A percentile compares a stretch with the other conserved stretches of the same genome.
Evolutionary conservation across 768 basidiomycete genomes (phyloP).

Genomic region (Butyriboletus loyo): DNA sequence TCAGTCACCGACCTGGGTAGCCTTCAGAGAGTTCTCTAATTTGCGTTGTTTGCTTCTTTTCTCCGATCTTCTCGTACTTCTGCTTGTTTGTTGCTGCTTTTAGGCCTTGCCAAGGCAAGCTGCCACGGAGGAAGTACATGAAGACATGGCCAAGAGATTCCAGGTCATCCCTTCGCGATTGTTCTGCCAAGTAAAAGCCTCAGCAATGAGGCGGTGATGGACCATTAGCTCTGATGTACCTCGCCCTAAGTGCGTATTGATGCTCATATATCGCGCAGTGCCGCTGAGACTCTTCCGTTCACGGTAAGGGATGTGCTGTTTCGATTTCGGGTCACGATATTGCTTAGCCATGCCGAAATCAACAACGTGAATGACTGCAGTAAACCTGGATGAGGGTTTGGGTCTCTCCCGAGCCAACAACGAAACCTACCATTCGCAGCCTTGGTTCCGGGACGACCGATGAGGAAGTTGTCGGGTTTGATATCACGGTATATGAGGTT

Average conservation of each 20-base stretch:
- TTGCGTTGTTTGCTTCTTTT: constrained; percentile 98
- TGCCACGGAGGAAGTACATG: constrained; percentile 98
- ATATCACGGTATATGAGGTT: constrained; percentile 99
- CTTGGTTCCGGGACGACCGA: constrained; percentile 92
- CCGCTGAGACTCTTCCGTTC: constrained; percentile 97
- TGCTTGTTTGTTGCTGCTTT: constrained; percentile 99
- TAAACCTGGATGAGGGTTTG: neutral
- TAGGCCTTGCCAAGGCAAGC: constrained; percentile 97
- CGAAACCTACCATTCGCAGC: constrained; percentile 63
- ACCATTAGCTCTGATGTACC: constrained; percentile 46
- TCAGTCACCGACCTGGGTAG: constrained; percentile 69
- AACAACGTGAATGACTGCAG: constrained; percentile 82
- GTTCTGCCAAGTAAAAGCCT: constrained; percentile 46
- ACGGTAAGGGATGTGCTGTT: constrained; percentile 98
- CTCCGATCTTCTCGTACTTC: constrained; percentile 99
- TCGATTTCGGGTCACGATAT: constrained; percentile 98
- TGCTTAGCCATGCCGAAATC: constrained; percentile 99
- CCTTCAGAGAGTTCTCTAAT: constrained; percentile 97
- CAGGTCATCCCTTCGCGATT: constrained; percentile 92
- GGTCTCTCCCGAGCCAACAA: neutral
- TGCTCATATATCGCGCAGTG: constrained; percentile 99
- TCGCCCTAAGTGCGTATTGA: constrained; percentile 97
- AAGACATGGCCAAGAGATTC: constrained; percentile 99
- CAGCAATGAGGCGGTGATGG: constrained; percentile 2
- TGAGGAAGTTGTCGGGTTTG: constrained; percentile 98